phyloP scores from a whole-genome alignment of 306 rosid genomes.

The Amphicarpaea edgeworthii region DNA sequence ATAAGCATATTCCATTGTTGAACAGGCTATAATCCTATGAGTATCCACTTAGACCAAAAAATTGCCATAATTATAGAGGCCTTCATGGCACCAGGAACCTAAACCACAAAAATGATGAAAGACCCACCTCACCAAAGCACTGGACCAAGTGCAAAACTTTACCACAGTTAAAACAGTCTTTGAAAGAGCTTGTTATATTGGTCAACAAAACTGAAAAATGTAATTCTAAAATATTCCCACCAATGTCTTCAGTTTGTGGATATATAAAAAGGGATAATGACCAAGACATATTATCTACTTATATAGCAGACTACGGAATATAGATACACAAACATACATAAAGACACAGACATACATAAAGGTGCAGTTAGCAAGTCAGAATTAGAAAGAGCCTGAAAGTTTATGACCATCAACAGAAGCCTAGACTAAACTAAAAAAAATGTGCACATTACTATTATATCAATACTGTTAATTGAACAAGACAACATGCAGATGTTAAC shows the following conservation, averaged over 20 bases:
- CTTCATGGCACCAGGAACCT: slow-evolving; percentile 50
- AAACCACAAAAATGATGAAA: slow-evolving; percentile 38
- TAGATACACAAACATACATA: background rate
- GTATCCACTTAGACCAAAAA: slow-evolving; percentile 53
- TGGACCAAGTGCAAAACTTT: slow-evolving; percentile 25
- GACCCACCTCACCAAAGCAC: slow-evolving; percentile 17
- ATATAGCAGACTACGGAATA: background rate
- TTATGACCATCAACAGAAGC: slow-evolving; percentile 28
- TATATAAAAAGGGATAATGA: slow-evolving; percentile 20
- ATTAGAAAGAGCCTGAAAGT: slow-evolving; percentile 41
- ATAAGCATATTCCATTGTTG: slow-evolving; percentile 60
- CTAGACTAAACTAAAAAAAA: slow-evolving; percentile 23
- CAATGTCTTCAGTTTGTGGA: slow-evolving; percentile 42
- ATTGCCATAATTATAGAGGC: slow-evolving; percentile 39
- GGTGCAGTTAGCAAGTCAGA: slow-evolving; percentile 20
- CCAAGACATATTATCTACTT: background rate
- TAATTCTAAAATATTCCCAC: slow-evolving; percentile 44
- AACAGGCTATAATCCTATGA: slow-evolving; percentile 65
- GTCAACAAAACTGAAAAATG: background rate
- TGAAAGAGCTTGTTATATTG: too few relatives aligned
- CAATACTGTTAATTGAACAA: slow-evolving; percentile 43
- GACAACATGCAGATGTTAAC: background rate
- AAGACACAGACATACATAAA: background rate
- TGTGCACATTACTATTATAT: background rate
- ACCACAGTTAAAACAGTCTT: slow-evolving; percentile 9